phyloP scores from a whole-genome alignment of 1,284 basidiomycete species.

The Fereydounia khargensis region DNA sequence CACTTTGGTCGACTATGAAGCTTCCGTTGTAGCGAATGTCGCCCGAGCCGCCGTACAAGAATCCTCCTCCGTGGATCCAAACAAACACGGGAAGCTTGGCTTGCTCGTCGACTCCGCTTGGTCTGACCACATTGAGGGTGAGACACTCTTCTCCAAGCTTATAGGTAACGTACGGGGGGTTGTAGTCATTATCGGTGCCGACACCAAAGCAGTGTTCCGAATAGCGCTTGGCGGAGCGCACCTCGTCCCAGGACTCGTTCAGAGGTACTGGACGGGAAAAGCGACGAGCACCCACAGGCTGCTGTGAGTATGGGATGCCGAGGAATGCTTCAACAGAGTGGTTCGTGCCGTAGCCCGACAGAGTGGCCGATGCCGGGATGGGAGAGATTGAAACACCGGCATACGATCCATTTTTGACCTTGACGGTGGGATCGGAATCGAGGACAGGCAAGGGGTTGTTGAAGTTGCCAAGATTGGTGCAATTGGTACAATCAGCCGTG shows the following conservation, averaged over 20 bases:
- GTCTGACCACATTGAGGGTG: slow-evolving; percentile 24
- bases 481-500: no score
- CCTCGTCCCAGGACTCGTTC: slow-evolving; percentile 6
- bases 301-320: slow-evolving; percentile 25
- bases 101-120: background rate
- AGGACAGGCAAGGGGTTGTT: slow-evolving; percentile 11
- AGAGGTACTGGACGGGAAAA: slow-evolving; percentile 5
- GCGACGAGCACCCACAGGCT: slow-evolving; percentile 7
- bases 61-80: slow-evolving; percentile 26
- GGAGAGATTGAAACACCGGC: slow-evolving; percentile 12
- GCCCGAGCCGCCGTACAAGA: slow-evolving; percentile 9
- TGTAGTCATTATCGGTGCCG: slow-evolving; percentile 12
- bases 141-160: slow-evolving; percentile 25
- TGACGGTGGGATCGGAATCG: slow-evolving; percentile 10
- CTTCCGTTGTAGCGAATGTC: slow-evolving; percentile 17
- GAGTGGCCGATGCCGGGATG: slow-evolving; percentile 7
- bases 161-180: slow-evolving; percentile 21
- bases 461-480: slow-evolving; percentile 27
- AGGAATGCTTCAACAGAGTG: slow-evolving; percentile 14
- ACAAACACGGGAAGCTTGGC: slow-evolving; percentile 19
- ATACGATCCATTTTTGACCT: slow-evolving; percentile 14
- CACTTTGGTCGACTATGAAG: slow-evolving; percentile 20
- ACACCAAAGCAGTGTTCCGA: slow-evolving; percentile 15
- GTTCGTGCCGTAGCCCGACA: slow-evolving; percentile 15
- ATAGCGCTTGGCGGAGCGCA: slow-evolving; percentile 15